phyloP scores from a whole-genome alignment of 169 alveolate genomes.

The Cryptosporidium parvum region DNA sequence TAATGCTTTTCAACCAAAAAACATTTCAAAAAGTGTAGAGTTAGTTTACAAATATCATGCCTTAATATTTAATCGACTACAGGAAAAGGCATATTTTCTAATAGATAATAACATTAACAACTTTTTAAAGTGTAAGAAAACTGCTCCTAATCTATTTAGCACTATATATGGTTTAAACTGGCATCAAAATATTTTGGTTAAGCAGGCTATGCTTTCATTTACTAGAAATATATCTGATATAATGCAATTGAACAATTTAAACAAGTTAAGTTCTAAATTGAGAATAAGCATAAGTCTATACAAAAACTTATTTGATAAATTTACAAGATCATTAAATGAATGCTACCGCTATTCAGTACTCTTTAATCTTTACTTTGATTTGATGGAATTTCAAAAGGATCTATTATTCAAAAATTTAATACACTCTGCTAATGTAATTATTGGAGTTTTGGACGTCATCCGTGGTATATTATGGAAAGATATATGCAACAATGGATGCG shows the following conservation, averaged over 20 bases:
- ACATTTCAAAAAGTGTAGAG: background rate
- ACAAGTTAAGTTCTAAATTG: background rate
- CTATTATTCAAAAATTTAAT: background rate
- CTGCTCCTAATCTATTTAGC: conserved; percentile 15
- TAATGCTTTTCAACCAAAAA: conserved; percentile 26
- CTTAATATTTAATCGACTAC: conserved; percentile 31
- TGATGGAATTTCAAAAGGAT: conserved; percentile 17
- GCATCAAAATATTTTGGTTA: conserved; percentile 61
- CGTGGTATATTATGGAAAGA: conserved; percentile 32
- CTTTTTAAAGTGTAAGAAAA: conserved; percentile 3
- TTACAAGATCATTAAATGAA: conserved; percentile 5
- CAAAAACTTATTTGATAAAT: conserved; percentile 14
- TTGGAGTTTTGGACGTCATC: conserved; percentile 13
- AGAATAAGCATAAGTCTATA: background rate
- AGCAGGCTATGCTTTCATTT: conserved; percentile 39
- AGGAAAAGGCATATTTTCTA: conserved; percentile 63
- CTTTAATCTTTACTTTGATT: conserved; percentile 26
- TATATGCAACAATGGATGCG: background rate
- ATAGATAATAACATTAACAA: conserved; percentile 19
- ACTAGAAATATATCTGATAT: conserved; percentile 13
- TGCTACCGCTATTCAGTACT: conserved; percentile 21
- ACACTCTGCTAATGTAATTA: conserved; percentile 22
- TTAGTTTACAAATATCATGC: background rate
- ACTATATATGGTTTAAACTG: conserved; percentile 54
- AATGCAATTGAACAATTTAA: background rate